Conservation (phyloP, 2,329 filamentous ascomycete species). For the Aurifilum marmelostoma region DNA sequence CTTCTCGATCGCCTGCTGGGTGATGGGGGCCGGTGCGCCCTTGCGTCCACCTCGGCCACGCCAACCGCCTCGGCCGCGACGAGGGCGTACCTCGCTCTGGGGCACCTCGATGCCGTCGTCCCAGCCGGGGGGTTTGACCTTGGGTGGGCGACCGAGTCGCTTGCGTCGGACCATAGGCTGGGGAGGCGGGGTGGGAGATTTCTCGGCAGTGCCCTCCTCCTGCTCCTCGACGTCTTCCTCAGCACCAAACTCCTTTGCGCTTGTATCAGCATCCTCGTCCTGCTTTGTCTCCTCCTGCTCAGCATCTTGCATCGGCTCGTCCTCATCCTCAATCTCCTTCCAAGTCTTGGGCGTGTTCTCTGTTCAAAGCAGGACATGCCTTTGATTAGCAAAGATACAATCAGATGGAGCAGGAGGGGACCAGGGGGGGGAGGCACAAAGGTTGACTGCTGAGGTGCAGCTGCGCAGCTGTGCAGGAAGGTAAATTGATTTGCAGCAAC, state of each 20-base stretch:
- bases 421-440: not conserved
- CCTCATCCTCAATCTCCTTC: constrained; percentile 49
- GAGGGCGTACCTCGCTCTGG: constrained; percentile 60
- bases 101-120: constrained; percentile 64
- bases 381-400: not conserved
- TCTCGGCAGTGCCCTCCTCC: constrained; percentile 41
- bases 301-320: constrained; percentile 49
- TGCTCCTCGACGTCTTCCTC: constrained; percentile 41
- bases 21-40: constrained; percentile 73
- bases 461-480: not conserved
- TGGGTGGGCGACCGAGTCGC: constrained; percentile 82
- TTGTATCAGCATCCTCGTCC: constrained; percentile 38
- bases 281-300: constrained; percentile 45
- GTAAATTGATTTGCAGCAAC: not conserved
- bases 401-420: not conserved
- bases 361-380: constrained; percentile 33
- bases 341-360: constrained; percentile 52
- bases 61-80: constrained; percentile 73
- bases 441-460: not conserved
- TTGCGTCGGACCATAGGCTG: constrained; percentile 71
- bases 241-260: constrained; percentile 44
- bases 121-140: constrained; percentile 84
- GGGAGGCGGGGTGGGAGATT: constrained; percentile 59
- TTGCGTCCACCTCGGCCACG: constrained; percentile 66
- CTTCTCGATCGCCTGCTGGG: constrained; percentile 87